Evolutionary conservation across 2,329 filamentous ascomycete genomes (phyloP).

Genomic region (Beauveria medogensis): DNA sequence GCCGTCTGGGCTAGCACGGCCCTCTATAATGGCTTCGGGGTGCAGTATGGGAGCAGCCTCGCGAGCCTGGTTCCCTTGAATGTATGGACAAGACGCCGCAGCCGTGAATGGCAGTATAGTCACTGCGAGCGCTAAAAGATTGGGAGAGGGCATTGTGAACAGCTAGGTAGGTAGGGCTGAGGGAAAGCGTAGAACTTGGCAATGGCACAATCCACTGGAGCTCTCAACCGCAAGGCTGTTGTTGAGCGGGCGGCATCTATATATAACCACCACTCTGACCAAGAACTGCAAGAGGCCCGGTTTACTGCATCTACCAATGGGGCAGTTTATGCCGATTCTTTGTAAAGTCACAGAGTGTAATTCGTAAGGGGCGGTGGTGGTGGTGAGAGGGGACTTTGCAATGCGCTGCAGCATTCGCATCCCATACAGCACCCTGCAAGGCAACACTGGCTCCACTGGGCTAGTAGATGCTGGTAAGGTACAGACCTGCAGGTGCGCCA

Average conservation of each 20-base stretch:
- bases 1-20: neutral
- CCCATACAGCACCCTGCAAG: constrained; percentile 5
- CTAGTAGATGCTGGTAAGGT: neutral
- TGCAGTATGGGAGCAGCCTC: neutral
- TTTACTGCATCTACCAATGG: neutral
- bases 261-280: neutral
- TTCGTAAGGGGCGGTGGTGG: neutral
- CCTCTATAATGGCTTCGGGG: constrained; percentile 7
- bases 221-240: no score
- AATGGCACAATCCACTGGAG: neutral
- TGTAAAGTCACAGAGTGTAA: neutral
- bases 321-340: neutral
- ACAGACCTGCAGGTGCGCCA: neutral
- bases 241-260: neutral
- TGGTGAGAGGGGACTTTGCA: neutral
- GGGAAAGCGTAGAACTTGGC: neutral
- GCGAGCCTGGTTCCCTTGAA: constrained; percentile 5
- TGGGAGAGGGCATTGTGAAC: neutral
- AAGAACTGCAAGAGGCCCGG: neutral
- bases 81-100: constrained; percentile 7
- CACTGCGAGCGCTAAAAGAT: constrained; percentile 5
- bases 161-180: neutral
- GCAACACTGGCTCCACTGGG: neutral
- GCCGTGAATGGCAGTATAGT: neutral
- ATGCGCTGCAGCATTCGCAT: neutral